Base-by-base conservation (phyloP, 2,329 filamentous ascomycete species). In the Aspergillus sp. region DNA sequence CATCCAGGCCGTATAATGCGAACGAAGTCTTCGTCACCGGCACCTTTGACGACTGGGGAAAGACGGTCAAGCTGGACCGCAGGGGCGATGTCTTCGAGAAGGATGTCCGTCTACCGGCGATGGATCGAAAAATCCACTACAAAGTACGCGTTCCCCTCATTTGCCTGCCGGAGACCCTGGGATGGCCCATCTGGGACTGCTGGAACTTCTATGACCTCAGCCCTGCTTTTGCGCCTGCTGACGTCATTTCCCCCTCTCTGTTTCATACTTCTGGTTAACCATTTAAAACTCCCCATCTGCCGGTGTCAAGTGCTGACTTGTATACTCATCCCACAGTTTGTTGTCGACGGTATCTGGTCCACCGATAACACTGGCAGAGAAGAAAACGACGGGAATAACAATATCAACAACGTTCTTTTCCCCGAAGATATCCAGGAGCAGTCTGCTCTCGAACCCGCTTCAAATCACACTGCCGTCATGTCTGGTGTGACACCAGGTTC, bases 21-120 rank as follows among this genome's bases (percentile, higher is more conserved):
- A 73, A 79, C 47, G 82, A 93, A 57, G 89, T 96, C 60, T 89
- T 82, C 63, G 91, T 96, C 49, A 96, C 89, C 25, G 91, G 91
- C 57, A 89, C 84, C 42, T 96, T 96, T 58, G 89, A 96, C 65
- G 74, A 85, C 66, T 98, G 91, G 91, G 73, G 74, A 47, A 89
- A 91, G 71, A 86, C 78, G 35, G 75, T 89, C 59, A 75, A 82
- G 67, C 74, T 98, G 36, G 78, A 86, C 29, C 86, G 85, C 66
- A 71, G 77, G 25, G 82, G 74, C 55, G 69, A 77, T 30, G 58
- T 60, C 43, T 93, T 93, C 61, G 71, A 82, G 63, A 94, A 94
- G 70, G 75, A 76, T 20, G 86, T 98, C 39, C 67, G 75, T 33
- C 70, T 96, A 20, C 69, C 80, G 30, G 67, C 75, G 34, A 64